phyloP scores from a whole-genome alignment of 176 grass and related monocot species.

The Lolium rigidum region DNA sequence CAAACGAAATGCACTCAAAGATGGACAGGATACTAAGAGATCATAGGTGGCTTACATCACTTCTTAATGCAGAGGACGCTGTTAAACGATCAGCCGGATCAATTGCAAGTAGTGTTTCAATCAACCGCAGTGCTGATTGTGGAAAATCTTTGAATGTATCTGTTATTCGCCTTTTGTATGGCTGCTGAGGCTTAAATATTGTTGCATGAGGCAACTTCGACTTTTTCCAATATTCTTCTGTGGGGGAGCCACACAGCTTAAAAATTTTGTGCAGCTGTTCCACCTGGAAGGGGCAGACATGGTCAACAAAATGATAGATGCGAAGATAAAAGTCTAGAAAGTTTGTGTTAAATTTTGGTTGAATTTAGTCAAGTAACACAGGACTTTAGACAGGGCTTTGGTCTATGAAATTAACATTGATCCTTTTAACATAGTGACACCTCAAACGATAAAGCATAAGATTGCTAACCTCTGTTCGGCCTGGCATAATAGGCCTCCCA shows the following conservation, averaged over 20 bases:
- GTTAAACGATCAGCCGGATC: conserved; percentile 83
- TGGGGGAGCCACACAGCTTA: conserved; percentile 82
- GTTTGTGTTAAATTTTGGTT: background rate
- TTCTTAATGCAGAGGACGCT: conserved; percentile 68
- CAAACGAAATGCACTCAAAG: conserved; percentile 9
- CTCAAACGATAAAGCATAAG: background rate
- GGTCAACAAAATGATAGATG: conserved; percentile 29
- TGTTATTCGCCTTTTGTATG: conserved; percentile 72
- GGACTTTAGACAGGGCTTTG: background rate
- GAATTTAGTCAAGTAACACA: conserved; percentile 1
- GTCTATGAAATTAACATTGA: background rate
- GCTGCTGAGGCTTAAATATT: conserved; percentile 90
- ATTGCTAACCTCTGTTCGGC: conserved; percentile 78
- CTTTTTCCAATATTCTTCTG: conserved; percentile 92
- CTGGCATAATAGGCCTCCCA: conserved; percentile 89
- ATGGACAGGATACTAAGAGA: conserved; percentile 23
- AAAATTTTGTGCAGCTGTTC: conserved; percentile 94
- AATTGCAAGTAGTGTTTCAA: conserved; percentile 79
- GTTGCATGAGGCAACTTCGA: conserved; percentile 80
- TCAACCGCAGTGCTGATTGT: conserved; percentile 71
- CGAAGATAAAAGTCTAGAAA: conserved; percentile 15
- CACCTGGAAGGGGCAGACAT: conserved; percentile 60
- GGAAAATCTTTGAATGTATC: conserved; percentile 86
- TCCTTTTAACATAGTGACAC: conserved; percentile 20
- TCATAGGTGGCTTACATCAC: conserved; percentile 67